These are phyloP conservation scores for Debaryomyces coudertii DNA, from an alignment of 1,139 yeast genomes.

Conservation along the genomic window DNA sequence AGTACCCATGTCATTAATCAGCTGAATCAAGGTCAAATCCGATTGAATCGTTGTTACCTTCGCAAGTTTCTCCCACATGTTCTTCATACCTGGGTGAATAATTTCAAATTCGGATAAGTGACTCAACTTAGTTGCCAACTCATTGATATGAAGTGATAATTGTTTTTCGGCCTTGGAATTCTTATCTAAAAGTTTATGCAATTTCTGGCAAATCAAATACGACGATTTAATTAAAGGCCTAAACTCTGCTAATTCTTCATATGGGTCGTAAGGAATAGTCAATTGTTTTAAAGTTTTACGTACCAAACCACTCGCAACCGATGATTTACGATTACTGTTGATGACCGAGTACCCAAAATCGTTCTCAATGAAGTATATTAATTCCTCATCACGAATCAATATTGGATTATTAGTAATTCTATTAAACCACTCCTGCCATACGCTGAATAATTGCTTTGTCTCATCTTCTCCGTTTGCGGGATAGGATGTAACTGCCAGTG, in stretches of 20 bases:
- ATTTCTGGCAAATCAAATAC: conserved; percentile 62
- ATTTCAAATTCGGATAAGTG: conserved; percentile 55
- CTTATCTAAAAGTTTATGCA: conserved; percentile 58
- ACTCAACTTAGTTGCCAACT: conserved; percentile 62
- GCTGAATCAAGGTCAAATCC: conserved; percentile 74
- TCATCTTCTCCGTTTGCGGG: conserved; percentile 88
- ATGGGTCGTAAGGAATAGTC: conserved; percentile 89
- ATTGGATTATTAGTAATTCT: conserved; percentile 76
- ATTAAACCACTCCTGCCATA: conserved; percentile 87
- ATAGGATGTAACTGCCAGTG: conserved; percentile 71
- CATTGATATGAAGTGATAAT: conserved; percentile 60
- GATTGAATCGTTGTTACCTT: conserved; percentile 71
- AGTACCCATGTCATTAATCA: conserved; percentile 73
- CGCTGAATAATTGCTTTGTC: conserved; percentile 53
- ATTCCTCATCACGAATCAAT: conserved; percentile 82
- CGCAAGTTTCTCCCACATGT: conserved; percentile 79
- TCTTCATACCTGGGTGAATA: conserved; percentile 68
- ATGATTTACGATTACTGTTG: conserved; percentile 53
- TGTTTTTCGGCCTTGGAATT: conserved; percentile 57
- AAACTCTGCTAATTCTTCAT: conserved; percentile 75
- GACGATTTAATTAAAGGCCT: conserved; percentile 83
- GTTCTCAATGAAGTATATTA: conserved; percentile 83
- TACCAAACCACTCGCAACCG: conserved; percentile 79
- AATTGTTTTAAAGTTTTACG: conserved; percentile 90
- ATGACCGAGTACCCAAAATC: conserved; percentile 82